phyloP scores from a whole-genome alignment of 1,284 basidiomycete species.

The Ganoderma lingzhi region DNA sequence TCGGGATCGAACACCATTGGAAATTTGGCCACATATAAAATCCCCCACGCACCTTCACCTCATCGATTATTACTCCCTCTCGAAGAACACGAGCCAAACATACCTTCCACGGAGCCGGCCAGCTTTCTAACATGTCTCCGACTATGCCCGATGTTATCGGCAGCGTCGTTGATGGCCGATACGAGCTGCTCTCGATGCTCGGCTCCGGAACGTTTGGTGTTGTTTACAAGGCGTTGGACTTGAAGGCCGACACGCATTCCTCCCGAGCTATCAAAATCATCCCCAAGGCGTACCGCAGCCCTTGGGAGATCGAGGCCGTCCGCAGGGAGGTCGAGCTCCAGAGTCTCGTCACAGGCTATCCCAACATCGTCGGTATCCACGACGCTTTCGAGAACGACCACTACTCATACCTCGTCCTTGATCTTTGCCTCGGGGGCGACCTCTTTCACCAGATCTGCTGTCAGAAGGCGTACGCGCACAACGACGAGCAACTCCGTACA shows the following conservation, averaged over 20 bases:
- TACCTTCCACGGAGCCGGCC: slow-evolving; percentile 2
- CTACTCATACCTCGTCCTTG: slow-evolving; percentile 68
- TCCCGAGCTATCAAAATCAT: slow-evolving; percentile 42
- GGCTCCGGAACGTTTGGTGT: slow-evolving; percentile 45
- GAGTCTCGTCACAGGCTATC: slow-evolving; percentile 62
- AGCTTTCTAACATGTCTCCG: slow-evolving; percentile 18
- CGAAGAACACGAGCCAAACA: not conserved
- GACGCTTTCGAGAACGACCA: slow-evolving; percentile 63
- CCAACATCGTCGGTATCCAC: slow-evolving; percentile 66
- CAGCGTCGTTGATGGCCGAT: slow-evolving; percentile 24
- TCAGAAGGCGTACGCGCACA: slow-evolving; percentile 54
- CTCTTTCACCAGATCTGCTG: slow-evolving; percentile 69
- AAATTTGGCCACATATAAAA: not conserved
- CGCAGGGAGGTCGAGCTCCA: slow-evolving; percentile 52
- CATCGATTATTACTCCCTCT: not conserved
- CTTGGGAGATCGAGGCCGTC: slow-evolving; percentile 20
- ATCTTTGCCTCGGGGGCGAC: slow-evolving; percentile 71
- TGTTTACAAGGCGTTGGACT: slow-evolving; percentile 44
- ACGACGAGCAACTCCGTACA: slow-evolving; percentile 57
- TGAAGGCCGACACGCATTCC: slow-evolving; percentile 22
- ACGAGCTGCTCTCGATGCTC: slow-evolving; percentile 32
- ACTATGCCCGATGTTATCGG: slow-evolving; percentile 34
- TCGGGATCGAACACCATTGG: not conserved
- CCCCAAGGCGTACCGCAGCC: slow-evolving; percentile 25
- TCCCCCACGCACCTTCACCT: not conserved